phyloP scores from a whole-genome alignment of 2,329 filamentous ascomycete species.

The Leptosphaerulina australis region DNA sequence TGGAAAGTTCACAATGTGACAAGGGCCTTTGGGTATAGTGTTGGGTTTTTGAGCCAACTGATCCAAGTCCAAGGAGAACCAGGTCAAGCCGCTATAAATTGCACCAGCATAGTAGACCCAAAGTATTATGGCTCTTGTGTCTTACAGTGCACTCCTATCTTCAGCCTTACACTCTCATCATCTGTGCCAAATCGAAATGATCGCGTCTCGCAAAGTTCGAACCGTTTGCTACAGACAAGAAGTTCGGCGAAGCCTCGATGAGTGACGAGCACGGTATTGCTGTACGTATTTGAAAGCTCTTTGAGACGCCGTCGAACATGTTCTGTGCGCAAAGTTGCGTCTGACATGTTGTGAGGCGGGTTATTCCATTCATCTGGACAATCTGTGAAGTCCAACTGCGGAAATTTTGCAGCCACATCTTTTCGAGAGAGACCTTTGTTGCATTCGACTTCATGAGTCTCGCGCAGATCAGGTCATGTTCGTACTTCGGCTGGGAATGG shows the following conservation, averaged over 20 bases:
- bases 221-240: slow-evolving; percentile 24
- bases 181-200: slow-evolving; percentile 24
- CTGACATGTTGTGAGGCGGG: slow-evolving; percentile 12
- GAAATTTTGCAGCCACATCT: slow-evolving; percentile 18
- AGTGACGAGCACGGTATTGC: slow-evolving; percentile 26
- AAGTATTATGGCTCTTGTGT: slow-evolving; percentile 24
- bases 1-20: too few relatives aligned
- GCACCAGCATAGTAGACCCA: slow-evolving; percentile 29
- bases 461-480: slow-evolving; percentile 33
- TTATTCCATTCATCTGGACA: slow-evolving; percentile 28
- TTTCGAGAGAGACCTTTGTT: slow-evolving; percentile 24
- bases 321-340: slow-evolving; percentile 22
- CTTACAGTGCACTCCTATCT: slow-evolving; percentile 22
- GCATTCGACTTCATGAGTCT: slow-evolving; percentile 24
- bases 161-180: slow-evolving; percentile 15
- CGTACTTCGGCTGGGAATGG: slow-evolving; percentile 14
- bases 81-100: too few relatives aligned
- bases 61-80: too few relatives aligned
- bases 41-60: too few relatives aligned
- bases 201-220: slow-evolving; percentile 23
- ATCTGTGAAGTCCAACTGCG: slow-evolving; percentile 26
- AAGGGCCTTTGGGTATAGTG: too few relatives aligned
- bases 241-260: slow-evolving; percentile 29
- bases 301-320: slow-evolving; percentile 22
- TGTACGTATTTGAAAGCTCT: slow-evolving; percentile 8